Conservation (phyloP, 345 rosid species). For the Trapa bicornis region DNA sequence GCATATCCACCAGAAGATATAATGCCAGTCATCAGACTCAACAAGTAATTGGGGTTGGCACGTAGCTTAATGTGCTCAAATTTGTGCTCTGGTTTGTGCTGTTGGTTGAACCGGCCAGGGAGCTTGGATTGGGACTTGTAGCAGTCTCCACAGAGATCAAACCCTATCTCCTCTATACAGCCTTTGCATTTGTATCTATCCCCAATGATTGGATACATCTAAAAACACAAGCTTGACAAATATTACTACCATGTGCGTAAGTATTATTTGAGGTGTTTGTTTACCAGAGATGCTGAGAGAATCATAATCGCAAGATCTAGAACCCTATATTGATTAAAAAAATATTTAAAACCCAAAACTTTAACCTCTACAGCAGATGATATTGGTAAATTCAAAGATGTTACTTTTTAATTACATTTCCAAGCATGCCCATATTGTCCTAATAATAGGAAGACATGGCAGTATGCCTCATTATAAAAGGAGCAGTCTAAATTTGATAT, state of each 20-base stretch:
- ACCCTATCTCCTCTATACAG: slow-evolving; percentile 54
- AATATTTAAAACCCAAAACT: not conserved
- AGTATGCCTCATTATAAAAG: not conserved
- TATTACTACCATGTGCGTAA: not conserved
- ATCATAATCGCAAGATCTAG: not conserved
- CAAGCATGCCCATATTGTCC: not conserved
- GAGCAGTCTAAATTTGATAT: not conserved
- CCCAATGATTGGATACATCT: slow-evolving; percentile 66
- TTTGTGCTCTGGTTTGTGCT: slow-evolving; percentile 71
- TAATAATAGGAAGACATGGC: not conserved
- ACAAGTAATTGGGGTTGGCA: not conserved
- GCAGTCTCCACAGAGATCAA: slow-evolving; percentile 81
- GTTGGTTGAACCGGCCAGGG: slow-evolving; percentile 86
- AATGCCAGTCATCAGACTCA: slow-evolving; percentile 4
- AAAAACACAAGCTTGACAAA: slow-evolving; percentile 9
- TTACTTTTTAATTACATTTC: not conserved
- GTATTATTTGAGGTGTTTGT: not conserved
- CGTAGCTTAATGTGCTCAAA: slow-evolving; percentile 13
- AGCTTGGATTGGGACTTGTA: slow-evolving; percentile 40
- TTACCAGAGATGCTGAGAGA: not conserved
- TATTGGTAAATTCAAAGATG: not conserved
- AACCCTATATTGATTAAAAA: not conserved
- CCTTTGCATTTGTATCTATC: slow-evolving; percentile 59
- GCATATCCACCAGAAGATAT: not conserved
- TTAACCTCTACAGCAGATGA: not conserved